These are phyloP conservation scores for Cercospora sojina DNA, from an alignment of 2,329 filamentous ascomycete species.

Conservation along the genomic window DNA sequence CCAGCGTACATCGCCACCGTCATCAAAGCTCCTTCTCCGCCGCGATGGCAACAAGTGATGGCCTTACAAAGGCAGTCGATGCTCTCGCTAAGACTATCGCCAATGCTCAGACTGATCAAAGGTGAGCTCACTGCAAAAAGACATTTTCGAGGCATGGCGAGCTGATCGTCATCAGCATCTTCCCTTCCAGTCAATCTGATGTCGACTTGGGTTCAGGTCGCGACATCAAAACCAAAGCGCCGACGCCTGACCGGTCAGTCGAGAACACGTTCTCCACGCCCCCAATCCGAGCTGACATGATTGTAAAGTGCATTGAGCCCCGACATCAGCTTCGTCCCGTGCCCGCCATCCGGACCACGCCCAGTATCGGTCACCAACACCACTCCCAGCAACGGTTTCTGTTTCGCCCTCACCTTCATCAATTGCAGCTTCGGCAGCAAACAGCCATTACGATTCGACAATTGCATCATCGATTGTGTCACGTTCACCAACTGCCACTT, in stretches of 20 bases:
- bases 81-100: neutral
- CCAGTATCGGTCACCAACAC: neutral
- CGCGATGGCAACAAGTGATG: neutral
- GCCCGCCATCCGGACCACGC: neutral
- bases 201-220: neutral
- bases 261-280: neutral
- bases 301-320: neutral
- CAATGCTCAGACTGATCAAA: neutral
- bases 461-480: neutral
- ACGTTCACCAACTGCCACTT: neutral
- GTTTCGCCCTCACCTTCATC: neutral
- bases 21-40: neutral
- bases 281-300: neutral
- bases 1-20: neutral
- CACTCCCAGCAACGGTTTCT: neutral
- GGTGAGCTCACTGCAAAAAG: neutral
- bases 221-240: neutral
- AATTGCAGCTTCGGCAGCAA: neutral
- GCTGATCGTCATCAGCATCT: neutral
- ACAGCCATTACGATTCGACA: neutral
- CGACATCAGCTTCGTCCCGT: neutral
- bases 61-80: too few relatives aligned
- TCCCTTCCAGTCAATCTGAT: neutral
- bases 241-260: neutral
- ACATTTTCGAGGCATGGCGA: neutral